These are phyloP conservation scores for Metschnikowia arizonensis DNA, from an alignment of 805 yeast species.

Conservation along the genomic window DNA sequence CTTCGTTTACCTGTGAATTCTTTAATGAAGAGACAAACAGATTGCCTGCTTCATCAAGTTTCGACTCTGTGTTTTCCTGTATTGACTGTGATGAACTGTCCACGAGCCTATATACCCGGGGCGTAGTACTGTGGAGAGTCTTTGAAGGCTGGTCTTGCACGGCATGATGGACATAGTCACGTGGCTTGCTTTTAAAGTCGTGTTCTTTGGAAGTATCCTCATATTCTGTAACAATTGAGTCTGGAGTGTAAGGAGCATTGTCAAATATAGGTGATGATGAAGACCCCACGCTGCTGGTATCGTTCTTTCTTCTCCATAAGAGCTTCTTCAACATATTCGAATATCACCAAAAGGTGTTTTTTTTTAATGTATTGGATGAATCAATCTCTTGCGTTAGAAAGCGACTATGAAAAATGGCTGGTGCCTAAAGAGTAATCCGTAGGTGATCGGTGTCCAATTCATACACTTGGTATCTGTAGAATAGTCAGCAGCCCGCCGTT, in stretches of 20 bases:
- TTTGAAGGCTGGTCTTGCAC: neutral
- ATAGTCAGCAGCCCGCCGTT: neutral
- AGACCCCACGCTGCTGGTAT: conserved; percentile 8
- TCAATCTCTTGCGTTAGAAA: neutral
- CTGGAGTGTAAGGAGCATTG: conserved; percentile 12
- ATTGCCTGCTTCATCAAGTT: neutral
- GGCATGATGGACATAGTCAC: neutral
- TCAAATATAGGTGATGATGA: conserved; percentile 17
- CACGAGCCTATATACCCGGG: neutral
- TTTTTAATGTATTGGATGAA: no score
- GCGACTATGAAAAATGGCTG: neutral
- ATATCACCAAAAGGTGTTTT: neutral
- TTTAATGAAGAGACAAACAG: neutral
- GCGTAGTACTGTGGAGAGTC: neutral
- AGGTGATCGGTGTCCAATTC: neutral
- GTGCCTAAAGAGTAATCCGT: neutral
- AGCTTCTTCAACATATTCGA: neutral
- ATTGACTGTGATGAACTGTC: neutral
- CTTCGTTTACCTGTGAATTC: neutral
- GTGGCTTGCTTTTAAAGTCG: neutral
- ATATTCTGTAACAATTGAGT: neutral
- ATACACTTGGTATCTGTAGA: neutral
- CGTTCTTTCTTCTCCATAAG: neutral
- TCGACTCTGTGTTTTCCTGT: neutral
- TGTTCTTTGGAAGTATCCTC: neutral